Evolutionary conservation across 768 basidiomycete genomes (phyloP), one percentile per base, ranked within the genome.

Genomic region (Suillus cothurnatus): DNA sequence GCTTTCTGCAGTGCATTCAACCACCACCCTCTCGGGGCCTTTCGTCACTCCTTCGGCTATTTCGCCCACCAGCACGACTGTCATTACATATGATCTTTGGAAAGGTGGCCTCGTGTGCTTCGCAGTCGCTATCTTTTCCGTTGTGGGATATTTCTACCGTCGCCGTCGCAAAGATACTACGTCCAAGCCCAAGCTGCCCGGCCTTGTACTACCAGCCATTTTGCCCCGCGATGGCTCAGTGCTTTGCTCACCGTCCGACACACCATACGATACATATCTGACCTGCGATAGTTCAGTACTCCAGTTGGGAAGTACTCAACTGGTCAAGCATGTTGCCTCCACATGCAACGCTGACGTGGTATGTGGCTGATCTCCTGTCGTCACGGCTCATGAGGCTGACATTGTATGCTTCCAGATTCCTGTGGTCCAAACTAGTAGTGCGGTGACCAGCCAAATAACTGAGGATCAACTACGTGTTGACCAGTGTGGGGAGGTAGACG

Each of bases 91-190:
- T 39, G 23, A 58, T 36, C 38, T 58, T 39, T 34, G 56, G 56
- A 55, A 55, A 32, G 56, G 34, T 36, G 34, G 32, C n/a, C 8
- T 57, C 56, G 56, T 36, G n/a, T 56, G 55, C 34, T 57, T 57
- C 7, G 56, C 34, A 14, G 56, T 57, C 8, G 56, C 56, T 57
- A 57, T 57, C 56, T 14, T 57, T 36, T 57, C 34, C 7, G 34
- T 57, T n/a, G 56, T 36, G 34, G 56, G 56, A 23, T 36, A 55
- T 34, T 55, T 55, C 53, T 55, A 55, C 31, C 53, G 53, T 34
- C 53, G 53, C 34, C 53, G 31, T n/a, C 53, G 32, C 31, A 55
- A 55, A 34, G 53, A 7, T 12, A n/a, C 32, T 14, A 55, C n/a
- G 12, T 55, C 31, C 52, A 11, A 55, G 52, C 31, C 53, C 53